Evolutionary conservation across 495 filamentous ascomycete species (phyloP), one percentile per base, ranked within the genome.

Genomic region (Hypomontagnella monticulosa): DNA sequence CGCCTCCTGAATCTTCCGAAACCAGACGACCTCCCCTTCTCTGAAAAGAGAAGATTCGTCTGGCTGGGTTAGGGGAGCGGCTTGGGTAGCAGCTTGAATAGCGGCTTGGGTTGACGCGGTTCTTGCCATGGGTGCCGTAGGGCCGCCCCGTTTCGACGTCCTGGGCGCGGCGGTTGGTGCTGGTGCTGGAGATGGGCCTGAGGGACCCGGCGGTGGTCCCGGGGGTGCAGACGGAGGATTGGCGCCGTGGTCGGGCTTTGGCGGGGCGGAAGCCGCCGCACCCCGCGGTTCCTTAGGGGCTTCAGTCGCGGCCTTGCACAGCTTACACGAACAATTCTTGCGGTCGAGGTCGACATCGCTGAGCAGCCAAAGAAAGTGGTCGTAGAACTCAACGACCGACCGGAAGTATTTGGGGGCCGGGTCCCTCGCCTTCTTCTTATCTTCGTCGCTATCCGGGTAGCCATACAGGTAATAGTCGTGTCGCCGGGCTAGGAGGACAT

Each of bases 21-120:
- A 82, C 80, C 80, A 82, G 1, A 82, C 74, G 7, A 80, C 36
- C 42, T 82, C 80, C 0, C 78, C 78, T 3, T 74, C 65, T 41
- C 78, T 75, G 55, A 79, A 82, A 2, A 81, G 23, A 47, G 51
- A 19, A 53, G 57, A 36, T 57, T 63, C 40, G 61, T 80, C 7
- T 47, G 68, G 19, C 69, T 73, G 34, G 57, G 61, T 7, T 42
- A 40, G 30, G 9, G 36, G 8, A 2, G 14, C 15, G 15, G 1
- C 1, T 4, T 23, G 38, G 23, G 23, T 27, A 6, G 23, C n/a
- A n/a, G n/a, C n/a, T n/a, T n/a, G n/a, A n/a, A n/a, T n/a, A n/a
- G n/a, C n/a, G n/a, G n/a, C n/a, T n/a, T n/a, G n/a, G 11, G 32
- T 41, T 32, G 34, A 10, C 11, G 37, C 42, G 16, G 34, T 23